Evolutionary conservation across 2,329 filamentous ascomycete genomes (phyloP), one percentile per base, ranked within the genome.

Genomic region (Aspergillus ochraceoroseus): DNA sequence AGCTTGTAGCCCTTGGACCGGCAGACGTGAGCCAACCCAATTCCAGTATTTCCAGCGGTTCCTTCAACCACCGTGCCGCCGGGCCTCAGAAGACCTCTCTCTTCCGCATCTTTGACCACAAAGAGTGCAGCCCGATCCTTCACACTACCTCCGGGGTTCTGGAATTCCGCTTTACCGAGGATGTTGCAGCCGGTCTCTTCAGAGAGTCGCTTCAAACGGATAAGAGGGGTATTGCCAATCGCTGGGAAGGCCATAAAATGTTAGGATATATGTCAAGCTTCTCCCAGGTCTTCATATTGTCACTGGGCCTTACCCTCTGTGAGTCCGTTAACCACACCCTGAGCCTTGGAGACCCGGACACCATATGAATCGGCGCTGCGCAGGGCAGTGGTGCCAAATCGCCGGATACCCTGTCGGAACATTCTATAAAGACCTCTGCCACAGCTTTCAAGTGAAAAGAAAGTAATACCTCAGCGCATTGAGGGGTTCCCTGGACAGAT

Each of bases 51-150:
- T 38, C 92, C 92, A 0, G 92, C 92, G 4, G 92, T 98, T 47
- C 92, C 92, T 70, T 98, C 92, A 43, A 98, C 85, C 8, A 98
- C 89, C 13, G 92, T 96, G 47, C 92, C 92, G 38, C 90, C 90
- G 0, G 89, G 80, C 38, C 77, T 76, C 19, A 98, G 74, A 2
- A 90, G 75, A 0, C 90, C 90, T 43, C 77, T 80, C 67, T 92
- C 85, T 68, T 98, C 92, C 46, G 92, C 92, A 70, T 95, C 85
- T 59, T 87, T 82, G 54, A 98, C 87, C 4, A 96, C 86, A 70
- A 87, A 98, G 33, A 95, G 79, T 3, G 92, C 92, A 2, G 92
- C 92, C 49, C 92, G 85, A 70, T 98, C 92, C 71, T 98, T 98
- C 64, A 98, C 83, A 39, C 83, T 89, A 44, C 92, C 92, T 53